Conservation (phyloP, 2,329 filamentous ascomycete genomes). For the Pyrenophora graminea region DNA sequence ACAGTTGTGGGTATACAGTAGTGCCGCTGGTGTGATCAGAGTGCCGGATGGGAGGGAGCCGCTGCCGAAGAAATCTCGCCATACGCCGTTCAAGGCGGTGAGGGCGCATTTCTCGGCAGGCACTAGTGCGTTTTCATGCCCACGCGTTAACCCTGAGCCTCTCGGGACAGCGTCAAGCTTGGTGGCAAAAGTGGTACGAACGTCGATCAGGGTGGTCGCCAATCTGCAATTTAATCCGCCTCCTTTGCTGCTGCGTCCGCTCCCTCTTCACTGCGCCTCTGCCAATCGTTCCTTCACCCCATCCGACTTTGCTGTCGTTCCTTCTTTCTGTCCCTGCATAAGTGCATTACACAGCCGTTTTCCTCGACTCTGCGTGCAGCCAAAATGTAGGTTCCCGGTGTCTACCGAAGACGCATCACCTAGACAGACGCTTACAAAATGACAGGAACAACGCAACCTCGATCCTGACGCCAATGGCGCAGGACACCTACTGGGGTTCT, state of each 20-base stretch:
- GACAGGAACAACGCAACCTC: constrained; percentile 46
- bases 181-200: constrained; percentile 35
- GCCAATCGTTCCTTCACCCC: constrained; percentile 10
- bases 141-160: constrained; percentile 1
- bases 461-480: constrained; percentile 45
- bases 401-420: constrained; percentile 12
- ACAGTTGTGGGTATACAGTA: constrained; percentile 4
- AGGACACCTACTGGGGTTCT: constrained; percentile 67
- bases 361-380: constrained; percentile 17
- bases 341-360: background rate
- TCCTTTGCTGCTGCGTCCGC: constrained; percentile 25
- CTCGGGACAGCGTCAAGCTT: constrained; percentile 28
- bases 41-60: constrained; percentile 18
- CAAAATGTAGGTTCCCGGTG: constrained; percentile 32
- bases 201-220: constrained; percentile 29
- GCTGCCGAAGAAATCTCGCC: constrained; percentile 25
- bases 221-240: constrained; percentile 38
- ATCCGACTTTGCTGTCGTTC: constrained; percentile 23
- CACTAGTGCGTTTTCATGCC: constrained; percentile 15
- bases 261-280: constrained; percentile 22
- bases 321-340: constrained; percentile 5
- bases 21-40: constrained; percentile 17
- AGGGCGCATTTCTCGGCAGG: constrained; percentile 16
- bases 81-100: constrained; percentile 24
- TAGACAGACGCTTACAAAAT: constrained; percentile 22